Evolutionary conservation across 768 basidiomycete genomes (phyloP).

Genomic region (Boletus reticulatus): DNA sequence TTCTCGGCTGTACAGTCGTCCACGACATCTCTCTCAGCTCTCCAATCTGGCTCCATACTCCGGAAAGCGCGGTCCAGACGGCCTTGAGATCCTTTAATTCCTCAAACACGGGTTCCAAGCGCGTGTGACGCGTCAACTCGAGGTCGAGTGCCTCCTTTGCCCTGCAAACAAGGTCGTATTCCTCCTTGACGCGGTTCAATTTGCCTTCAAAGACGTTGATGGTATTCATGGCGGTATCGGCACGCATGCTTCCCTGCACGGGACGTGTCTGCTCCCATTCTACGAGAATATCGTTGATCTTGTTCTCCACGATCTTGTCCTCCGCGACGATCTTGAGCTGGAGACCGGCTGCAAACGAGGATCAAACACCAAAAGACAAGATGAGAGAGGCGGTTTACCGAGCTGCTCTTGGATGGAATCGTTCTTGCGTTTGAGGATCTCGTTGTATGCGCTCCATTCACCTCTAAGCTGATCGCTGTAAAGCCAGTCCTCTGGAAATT

Average conservation of each 20-base stretch:
- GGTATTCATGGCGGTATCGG: conserved; percentile 93
- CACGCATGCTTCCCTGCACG: conserved; percentile 94
- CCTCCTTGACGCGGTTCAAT: conserved; percentile 85
- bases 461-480: conserved; percentile 96
- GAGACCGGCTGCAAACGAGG: conserved; percentile 66
- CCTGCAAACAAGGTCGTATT: conserved; percentile 91
- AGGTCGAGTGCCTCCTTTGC: conserved; percentile 97
- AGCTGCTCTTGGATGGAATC: conserved; percentile 98
- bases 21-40: conserved; percentile 88
- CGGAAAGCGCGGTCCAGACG: conserved; percentile 98
- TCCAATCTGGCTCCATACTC: conserved; percentile 91
- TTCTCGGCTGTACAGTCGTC: conserved; percentile 92
- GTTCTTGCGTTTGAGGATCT: conserved; percentile 96
- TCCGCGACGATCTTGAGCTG: conserved; percentile 99
- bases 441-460: conserved; percentile 98
- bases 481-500: conserved; percentile 96
- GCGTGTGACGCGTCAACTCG: conserved; percentile 84
- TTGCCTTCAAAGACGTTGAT: conserved; percentile 96
- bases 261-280: conserved; percentile 98
- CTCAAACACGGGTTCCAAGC: conserved; percentile 91
- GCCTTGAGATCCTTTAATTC: conserved; percentile 95
- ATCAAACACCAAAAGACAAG: not conserved
- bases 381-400: conserved; percentile 48
- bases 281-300: conserved; percentile 82
- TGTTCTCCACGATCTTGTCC: conserved; percentile 96